A percentile compares a stretch with the other conserved stretches of the same genome.
Conservation (phyloP, 148 eudicot species). For the Silene uniflora region DNA sequence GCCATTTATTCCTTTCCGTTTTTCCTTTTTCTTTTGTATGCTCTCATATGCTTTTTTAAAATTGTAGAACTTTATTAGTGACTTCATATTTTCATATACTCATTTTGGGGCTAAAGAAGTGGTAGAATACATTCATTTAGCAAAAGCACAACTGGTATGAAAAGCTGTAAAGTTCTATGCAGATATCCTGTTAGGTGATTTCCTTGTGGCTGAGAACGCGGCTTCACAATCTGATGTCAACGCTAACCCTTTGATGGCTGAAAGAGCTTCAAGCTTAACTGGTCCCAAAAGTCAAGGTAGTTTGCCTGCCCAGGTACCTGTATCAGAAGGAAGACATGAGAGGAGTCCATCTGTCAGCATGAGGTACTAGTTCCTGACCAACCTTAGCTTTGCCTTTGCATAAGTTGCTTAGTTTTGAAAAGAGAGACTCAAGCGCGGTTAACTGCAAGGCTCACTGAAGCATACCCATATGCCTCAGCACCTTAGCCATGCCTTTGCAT, state of each 20-base stretch:
- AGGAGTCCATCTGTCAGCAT: constrained; percentile 38
- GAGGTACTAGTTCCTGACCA: constrained; percentile 40
- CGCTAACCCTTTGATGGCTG: constrained; percentile 42
- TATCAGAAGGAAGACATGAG: constrained; percentile 42
- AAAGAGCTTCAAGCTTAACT: constrained; percentile 40
- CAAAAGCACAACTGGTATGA: not conserved
- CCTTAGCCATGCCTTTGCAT: too few relatives aligned
- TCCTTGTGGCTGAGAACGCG: constrained; percentile 75
- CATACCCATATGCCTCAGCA: not conserved
- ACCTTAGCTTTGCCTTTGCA: too few relatives aligned
- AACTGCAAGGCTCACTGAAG: too few relatives aligned
- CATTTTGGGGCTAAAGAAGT: constrained; percentile 5
- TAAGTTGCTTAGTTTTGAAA: not conserved
- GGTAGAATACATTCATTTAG: not conserved
- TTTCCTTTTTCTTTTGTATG: not conserved
- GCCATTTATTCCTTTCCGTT: not conserved
- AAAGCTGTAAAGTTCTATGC: constrained; percentile 29
- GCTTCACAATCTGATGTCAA: constrained; percentile 51
- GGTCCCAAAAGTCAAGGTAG: constrained; percentile 40
- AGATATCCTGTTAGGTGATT: constrained; percentile 77
- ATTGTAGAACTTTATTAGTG: not conserved
- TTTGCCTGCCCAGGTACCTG: constrained; percentile 30
- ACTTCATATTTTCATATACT: not conserved
- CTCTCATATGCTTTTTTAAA: not conserved
- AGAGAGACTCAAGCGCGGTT: too few relatives aligned